These are phyloP conservation scores for Davidsoniella neocaledoniae DNA, from an alignment of 2,329 filamentous ascomycete species.

Conservation along the genomic window DNA sequence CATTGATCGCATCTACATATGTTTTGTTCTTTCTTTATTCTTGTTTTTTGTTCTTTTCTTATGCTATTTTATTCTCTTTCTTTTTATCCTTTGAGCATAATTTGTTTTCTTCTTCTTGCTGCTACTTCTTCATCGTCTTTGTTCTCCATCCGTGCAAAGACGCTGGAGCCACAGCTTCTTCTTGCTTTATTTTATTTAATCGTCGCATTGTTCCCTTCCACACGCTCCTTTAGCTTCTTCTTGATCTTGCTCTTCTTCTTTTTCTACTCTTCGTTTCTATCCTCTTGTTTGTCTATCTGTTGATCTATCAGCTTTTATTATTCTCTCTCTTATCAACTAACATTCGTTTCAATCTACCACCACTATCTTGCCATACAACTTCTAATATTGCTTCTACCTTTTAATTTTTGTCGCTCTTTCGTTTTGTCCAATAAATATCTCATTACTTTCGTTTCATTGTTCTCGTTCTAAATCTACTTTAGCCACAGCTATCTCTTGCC, in stretches of 20 bases:
- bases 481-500: not conserved
- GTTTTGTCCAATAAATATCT: not conserved
- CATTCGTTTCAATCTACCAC: not conserved
- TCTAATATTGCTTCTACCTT: not conserved
- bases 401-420: not conserved
- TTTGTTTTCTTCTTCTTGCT: constrained; percentile 4
- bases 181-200: too few species aligned
- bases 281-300: not conserved
- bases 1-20: not conserved
- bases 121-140: not conserved
- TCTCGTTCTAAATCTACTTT: not conserved
- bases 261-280: not conserved
- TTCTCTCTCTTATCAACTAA: not conserved
- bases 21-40: not conserved
- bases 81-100: not conserved
- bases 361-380: not conserved
- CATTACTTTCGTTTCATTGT: not conserved
- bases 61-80: not conserved
- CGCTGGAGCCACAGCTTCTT: not conserved
- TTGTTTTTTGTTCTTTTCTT: constrained; percentile 1
- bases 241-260: constrained; percentile 2
- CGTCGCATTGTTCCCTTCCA: too few species aligned
- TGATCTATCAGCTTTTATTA: not conserved
- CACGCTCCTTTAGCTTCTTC: not conserved
- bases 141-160: not conserved